Conservation (phyloP, 2,329 filamentous ascomycete genomes). For the Colletotrichum viniferum region DNA sequence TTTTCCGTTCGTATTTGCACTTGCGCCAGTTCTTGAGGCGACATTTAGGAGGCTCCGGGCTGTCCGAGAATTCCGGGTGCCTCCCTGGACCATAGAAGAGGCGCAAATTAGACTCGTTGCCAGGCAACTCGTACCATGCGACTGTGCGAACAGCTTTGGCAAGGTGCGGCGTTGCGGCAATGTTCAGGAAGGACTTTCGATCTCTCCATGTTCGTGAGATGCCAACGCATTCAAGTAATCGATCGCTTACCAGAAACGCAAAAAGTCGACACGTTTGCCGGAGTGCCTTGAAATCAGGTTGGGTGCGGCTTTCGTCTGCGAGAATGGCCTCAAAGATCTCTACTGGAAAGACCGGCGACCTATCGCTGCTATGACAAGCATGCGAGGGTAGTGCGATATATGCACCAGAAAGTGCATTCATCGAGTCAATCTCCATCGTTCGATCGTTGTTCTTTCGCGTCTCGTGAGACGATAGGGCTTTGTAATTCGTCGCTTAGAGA, state of each 20-base stretch:
- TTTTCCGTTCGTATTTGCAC: background rate
- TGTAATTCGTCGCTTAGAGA: fast-evolving
- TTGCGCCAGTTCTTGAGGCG: background rate
- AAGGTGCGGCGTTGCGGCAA: background rate
- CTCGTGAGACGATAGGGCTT: fast-evolving
- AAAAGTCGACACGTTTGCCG: background rate
- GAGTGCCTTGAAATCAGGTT: background rate
- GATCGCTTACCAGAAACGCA: background rate
- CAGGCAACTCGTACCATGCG: background rate
- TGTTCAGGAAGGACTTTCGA: background rate
- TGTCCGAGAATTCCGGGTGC: background rate
- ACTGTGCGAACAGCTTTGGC: background rate
- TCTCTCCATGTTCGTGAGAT: background rate
- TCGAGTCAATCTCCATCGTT: background rate
- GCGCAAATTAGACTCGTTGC: background rate
- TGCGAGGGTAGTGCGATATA: fast-evolving
- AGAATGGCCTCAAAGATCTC: background rate
- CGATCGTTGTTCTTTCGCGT: background rate
- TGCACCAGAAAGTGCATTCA: background rate
- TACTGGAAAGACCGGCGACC: background rate
- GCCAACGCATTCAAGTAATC: background rate
- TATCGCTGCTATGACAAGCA: background rate
- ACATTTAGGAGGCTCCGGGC: background rate
- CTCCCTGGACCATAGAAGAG: background rate
- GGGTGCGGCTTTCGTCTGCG: background rate